Evolutionary conservation across 2,329 filamentous ascomycete species (phyloP).

Genomic region (Alternaria sp.): DNA sequence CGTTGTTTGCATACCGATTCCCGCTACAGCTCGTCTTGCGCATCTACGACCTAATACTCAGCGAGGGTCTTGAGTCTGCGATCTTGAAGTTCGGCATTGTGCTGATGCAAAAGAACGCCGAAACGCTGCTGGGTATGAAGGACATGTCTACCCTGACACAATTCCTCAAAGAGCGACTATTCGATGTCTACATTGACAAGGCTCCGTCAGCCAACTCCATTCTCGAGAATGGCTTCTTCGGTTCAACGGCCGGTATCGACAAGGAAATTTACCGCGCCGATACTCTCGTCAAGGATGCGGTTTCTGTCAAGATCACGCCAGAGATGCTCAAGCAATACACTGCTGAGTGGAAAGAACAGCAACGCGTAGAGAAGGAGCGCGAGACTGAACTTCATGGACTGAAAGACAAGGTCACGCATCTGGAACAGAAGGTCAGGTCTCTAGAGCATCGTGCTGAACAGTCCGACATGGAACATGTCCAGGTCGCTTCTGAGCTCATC

Average conservation of each 20-base stretch:
- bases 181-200: constrained; percentile 96
- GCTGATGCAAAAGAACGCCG: constrained; percentile 92
- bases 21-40: constrained; percentile 93
- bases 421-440: constrained; percentile 78
- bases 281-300: constrained; percentile 90
- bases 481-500: constrained; percentile 88
- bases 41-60: constrained; percentile 94
- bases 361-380: constrained; percentile 78
- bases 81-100: constrained; percentile 95
- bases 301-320: constrained; percentile 81
- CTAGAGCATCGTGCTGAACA: constrained; percentile 88
- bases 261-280: constrained; percentile 97
- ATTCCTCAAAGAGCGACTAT: constrained; percentile 91
- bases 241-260: constrained; percentile 85
- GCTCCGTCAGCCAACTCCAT: constrained; percentile 91
- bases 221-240: constrained; percentile 96
- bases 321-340: constrained; percentile 83
- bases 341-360: constrained; percentile 90
- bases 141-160: constrained; percentile 90
- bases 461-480: constrained; percentile 88
- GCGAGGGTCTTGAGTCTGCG: constrained; percentile 84
- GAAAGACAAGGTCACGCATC: constrained; percentile 60
- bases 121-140: constrained; percentile 78
- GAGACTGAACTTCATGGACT: constrained; percentile 81
- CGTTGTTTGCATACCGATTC: constrained; percentile 97